A percentile compares a stretch with the other conserved stretches of the same genome.
Evolutionary conservation across 2,329 filamentous ascomycete species (phyloP).

Genomic region (Lachnellula arida): DNA sequence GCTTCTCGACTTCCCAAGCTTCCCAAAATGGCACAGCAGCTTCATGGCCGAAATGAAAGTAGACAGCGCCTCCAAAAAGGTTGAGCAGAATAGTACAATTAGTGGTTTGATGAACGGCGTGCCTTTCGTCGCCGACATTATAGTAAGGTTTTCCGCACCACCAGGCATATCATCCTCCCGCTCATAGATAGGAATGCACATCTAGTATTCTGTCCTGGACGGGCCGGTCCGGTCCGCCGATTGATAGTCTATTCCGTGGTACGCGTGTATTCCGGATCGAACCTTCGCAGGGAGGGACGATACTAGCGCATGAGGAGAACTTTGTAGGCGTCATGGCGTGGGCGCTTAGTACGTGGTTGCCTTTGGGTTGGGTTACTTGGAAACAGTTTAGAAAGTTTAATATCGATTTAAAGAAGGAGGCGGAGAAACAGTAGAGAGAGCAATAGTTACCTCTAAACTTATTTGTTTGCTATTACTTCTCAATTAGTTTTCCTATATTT

Average conservation of each 20-base stretch:
- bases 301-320: not conserved
- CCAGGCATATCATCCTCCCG: not conserved
- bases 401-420: not conserved
- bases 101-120: not conserved
- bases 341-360: not conserved
- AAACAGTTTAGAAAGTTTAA: not conserved
- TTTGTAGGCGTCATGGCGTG: not conserved
- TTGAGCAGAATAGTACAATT: not conserved
- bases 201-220: not conserved
- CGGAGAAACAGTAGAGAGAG: not conserved
- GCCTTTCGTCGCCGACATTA: not conserved
- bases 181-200: not conserved
- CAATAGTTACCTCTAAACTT: too few relatives aligned
- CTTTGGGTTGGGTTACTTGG: not conserved
- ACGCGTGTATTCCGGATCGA: not conserved
- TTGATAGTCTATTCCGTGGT: not conserved
- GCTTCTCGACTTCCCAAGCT: not conserved
- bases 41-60: not conserved
- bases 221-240: not conserved
- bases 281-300: not conserved
- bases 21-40: not conserved
- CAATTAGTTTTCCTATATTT: too few relatives aligned
- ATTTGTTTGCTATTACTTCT: too few relatives aligned
- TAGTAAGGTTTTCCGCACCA: not conserved
- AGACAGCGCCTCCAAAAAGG: not conserved